These are phyloP conservation scores for Teunomyces atbi DNA, from an alignment of 805 yeast genomes.

Conservation along the genomic window DNA sequence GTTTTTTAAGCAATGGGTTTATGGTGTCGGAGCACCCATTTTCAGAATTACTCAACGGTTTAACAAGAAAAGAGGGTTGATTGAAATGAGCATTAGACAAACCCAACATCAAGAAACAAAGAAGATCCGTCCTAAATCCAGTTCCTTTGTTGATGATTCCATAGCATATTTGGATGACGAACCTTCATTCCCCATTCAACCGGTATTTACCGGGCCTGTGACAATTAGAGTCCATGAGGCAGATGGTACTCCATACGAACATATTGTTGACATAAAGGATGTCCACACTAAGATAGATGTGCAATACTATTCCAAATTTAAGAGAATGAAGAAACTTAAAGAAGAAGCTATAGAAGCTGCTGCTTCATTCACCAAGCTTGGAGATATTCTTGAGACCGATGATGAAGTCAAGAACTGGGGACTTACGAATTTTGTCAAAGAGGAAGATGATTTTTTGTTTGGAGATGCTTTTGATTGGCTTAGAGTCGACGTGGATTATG, in stretches of 20 bases:
- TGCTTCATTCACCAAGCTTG: slow-evolving; percentile 49
- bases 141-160: slow-evolving; percentile 48
- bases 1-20: slow-evolving; percentile 93
- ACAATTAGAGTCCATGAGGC: slow-evolving; percentile 96
- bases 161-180: slow-evolving; percentile 42
- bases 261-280: slow-evolving; percentile 88
- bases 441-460: slow-evolving; percentile 64
- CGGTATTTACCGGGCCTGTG: slow-evolving; percentile 89
- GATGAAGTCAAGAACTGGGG: slow-evolving; percentile 70
- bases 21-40: slow-evolving; percentile 83
- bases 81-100: slow-evolving; percentile 93
- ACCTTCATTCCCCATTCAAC: slow-evolving; percentile 37
- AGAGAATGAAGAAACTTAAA: slow-evolving; percentile 66
- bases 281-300: slow-evolving; percentile 83
- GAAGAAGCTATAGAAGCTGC: slow-evolving; percentile 43
- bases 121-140: slow-evolving; percentile 32
- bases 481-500: slow-evolving; percentile 95
- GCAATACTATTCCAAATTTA: slow-evolving; percentile 91
- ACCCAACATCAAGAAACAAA: slow-evolving; percentile 67
- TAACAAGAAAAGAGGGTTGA: slow-evolving; percentile 88
- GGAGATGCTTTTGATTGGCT: slow-evolving; percentile 97
- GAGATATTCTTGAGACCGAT: slow-evolving; percentile 67
- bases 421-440: slow-evolving; percentile 64
- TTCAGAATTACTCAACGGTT: slow-evolving; percentile 88
- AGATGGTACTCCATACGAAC: slow-evolving; percentile 98